Evolutionary conservation across 495 filamentous ascomycete species (phyloP), one percentile per base, ranked within the genome.

Genomic region (Aspergillus nidulans): DNA sequence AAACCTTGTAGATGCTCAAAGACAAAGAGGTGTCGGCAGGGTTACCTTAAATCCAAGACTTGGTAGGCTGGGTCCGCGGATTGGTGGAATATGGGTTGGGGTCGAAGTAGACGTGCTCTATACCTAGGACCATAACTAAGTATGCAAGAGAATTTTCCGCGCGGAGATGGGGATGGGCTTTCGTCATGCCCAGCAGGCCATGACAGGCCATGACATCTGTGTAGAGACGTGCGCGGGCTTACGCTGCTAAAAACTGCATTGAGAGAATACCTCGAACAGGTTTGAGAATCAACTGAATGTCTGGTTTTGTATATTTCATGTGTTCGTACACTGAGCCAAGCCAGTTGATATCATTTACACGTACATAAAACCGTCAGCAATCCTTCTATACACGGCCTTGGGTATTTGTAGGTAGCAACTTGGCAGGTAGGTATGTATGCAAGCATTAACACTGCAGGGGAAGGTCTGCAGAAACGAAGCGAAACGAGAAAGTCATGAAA

Each of bases 301-400:
- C 30, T 34, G 42, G 9, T 21, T 45, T 12, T 45, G 15, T 45
- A 26, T 26, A 16, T 24, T 13, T 21, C 1, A 38, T 36, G 25
- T 49, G 39, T 36, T 36, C 47, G 20, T 38, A 24, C 20, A 25
- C 58, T 26, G 30, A 32, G 34, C 40, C 32, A 55, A 41, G 49
- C 38, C 21, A 60, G 45, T 54, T 63, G 63, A 61, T 65, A 65
- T 65, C 63, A 60, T 65, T 45, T 65, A 65, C 57, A 65, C 62
- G 56, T 62, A 53, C 48, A 55, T 55, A 59, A 61, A 34, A 40
- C 45, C 26, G 9, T 28, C 62, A 61, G 36, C 40, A 54, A 50
- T 53, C 55, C 51, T 60, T 34, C 55, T 60, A 60, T 60, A 60
- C 58, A 56, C 41, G 47, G 32, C 9, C 20, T 49, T 30, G 30